Percentiles rank a stretch among this genome's conserved stretches.
Evolutionary conservation across 345 rosid species (phyloP).

Genomic region (Jatropha curcas): DNA sequence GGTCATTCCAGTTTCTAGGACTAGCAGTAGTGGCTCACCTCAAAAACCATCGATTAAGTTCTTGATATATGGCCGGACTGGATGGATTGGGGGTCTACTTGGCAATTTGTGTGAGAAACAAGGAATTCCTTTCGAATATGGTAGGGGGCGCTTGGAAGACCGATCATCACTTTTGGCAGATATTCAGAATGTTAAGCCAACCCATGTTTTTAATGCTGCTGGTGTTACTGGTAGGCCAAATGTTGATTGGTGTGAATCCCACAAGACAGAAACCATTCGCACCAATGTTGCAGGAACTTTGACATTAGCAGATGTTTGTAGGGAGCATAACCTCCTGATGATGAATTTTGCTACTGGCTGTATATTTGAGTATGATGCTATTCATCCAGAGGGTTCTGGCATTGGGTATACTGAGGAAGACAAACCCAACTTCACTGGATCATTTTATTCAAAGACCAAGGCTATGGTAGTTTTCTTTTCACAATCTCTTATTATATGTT

Average conservation of each 20-base stretch:
- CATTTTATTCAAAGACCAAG: slow-evolving; percentile 83
- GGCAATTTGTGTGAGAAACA: slow-evolving; percentile 71
- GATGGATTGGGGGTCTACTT: slow-evolving; percentile 81
- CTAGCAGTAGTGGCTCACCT: slow-evolving; percentile 20
- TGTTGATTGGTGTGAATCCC: slow-evolving; percentile 83
- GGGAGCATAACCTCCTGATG: slow-evolving; percentile 64
- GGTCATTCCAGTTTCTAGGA: slow-evolving; percentile 62
- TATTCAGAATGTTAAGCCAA: slow-evolving; percentile 55
- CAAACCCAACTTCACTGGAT: slow-evolving; percentile 66
- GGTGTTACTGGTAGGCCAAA: slow-evolving; percentile 83
- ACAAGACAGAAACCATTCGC: slow-evolving; percentile 68
- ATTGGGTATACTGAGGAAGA: slow-evolving; percentile 72
- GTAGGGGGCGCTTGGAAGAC: slow-evolving; percentile 72
- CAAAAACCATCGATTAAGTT: slow-evolving; percentile 57
- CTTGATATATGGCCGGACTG: slow-evolving; percentile 71
- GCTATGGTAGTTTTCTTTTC: slow-evolving; percentile 51
- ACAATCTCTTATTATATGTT: background rate
- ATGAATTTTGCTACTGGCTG: slow-evolving; percentile 82
- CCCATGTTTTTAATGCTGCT: slow-evolving; percentile 81
- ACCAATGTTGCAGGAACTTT: slow-evolving; percentile 75
- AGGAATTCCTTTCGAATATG: slow-evolving; percentile 64
- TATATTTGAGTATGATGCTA: slow-evolving; percentile 68
- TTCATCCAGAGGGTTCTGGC: slow-evolving; percentile 62
- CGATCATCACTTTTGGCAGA: slow-evolving; percentile 59
- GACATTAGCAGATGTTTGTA: slow-evolving; percentile 75